Base-by-base conservation (phyloP, 768 basidiomycete species). In the Inosperma sp. region DNA sequence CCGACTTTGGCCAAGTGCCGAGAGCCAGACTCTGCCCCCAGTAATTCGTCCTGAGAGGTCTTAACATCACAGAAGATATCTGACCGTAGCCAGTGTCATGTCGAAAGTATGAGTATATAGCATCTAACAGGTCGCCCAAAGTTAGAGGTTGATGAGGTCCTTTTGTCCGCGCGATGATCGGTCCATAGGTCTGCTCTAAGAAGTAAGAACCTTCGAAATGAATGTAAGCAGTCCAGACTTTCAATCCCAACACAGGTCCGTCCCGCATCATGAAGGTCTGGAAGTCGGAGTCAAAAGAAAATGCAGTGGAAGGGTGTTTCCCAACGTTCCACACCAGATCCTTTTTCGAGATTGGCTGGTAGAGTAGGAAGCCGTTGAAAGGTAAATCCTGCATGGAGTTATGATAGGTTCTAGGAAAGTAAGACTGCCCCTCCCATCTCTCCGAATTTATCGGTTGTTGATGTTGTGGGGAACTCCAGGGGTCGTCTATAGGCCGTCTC, bases 311-410 rank as follows among this genome's bases (percentile, higher is more conserved):
- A 9, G 40, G 19, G 3, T 27, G 39, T 8, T 25, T 17, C 3
- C 39, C 13, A 14, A 51, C 23, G 27, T 51, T 41, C 49, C 49
- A 51, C 25, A 39, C 26, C 25, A 51, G 12, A 9, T 51, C 49
- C 14, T 7, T 35, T 14, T 30, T 44, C 6, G 41, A 41, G 21
- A 51, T 30, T 13, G 41, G 41, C 8, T 22, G 9, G 25, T 43
- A 25, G 14, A 44, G 14, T 6, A 43, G 33, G n/a, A 42, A 16
- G 5, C 19, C 25, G 19, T 13, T n/a, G 13, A 13, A 21, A 12
- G 25, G 19, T 19, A 17, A 23, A 13, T 21, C 19, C 7, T 41
- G 19, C 4, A 25, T 12, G 7, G 7, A 12, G 14, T 25, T 17
- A 7, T 5, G 39, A 6, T 17, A 41, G 13, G 39, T 23, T 33